Evolutionary conservation across 2,329 filamentous ascomycete genomes (phyloP).

Genomic region (Colletotrichum neosansevieriae): DNA sequence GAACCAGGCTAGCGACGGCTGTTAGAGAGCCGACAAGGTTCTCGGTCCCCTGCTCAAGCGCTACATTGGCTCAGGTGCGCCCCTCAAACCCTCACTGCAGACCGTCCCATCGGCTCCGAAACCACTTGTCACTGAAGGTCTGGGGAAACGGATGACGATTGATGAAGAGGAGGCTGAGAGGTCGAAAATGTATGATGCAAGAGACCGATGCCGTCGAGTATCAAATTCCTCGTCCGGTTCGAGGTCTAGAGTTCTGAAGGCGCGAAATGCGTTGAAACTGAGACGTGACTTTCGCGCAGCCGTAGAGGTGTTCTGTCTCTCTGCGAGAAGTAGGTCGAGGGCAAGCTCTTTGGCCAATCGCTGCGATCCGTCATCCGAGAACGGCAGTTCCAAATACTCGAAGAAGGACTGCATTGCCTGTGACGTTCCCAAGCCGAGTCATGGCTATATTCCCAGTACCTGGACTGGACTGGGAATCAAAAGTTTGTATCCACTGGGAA

Average conservation of each 20-base stretch:
- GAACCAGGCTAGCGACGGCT: slow-evolving; percentile 30
- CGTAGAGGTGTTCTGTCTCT: neutral
- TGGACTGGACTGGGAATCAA: slow-evolving; percentile 14
- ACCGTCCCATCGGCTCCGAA: slow-evolving; percentile 23
- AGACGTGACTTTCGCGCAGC: neutral
- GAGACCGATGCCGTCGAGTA: too few species aligned
- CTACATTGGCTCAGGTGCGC: slow-evolving; percentile 16
- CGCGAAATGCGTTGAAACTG: too few species aligned
- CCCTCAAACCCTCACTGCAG: slow-evolving; percentile 25
- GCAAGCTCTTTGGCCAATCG: neutral
- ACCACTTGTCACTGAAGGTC: neutral
- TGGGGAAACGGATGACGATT: neutral
- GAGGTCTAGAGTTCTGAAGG: too few species aligned
- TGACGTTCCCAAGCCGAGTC: slow-evolving; percentile 8
- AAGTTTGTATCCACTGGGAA: slow-evolving; percentile 22
- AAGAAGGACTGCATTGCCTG: neutral
- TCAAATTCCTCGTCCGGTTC: too few species aligned
- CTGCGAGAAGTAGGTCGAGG: neutral
- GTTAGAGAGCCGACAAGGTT: slow-evolving; percentile 35
- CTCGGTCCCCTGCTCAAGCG: slow-evolving; percentile 22
- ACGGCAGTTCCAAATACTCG: slow-evolving; percentile 4
- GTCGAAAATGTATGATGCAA: neutral
- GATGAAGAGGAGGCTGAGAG: neutral
- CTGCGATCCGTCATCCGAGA: neutral
- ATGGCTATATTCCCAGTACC: neutral